Base-by-base conservation (phyloP, 495 filamentous ascomycete species). In the Aspergillus olivimuriae region DNA sequence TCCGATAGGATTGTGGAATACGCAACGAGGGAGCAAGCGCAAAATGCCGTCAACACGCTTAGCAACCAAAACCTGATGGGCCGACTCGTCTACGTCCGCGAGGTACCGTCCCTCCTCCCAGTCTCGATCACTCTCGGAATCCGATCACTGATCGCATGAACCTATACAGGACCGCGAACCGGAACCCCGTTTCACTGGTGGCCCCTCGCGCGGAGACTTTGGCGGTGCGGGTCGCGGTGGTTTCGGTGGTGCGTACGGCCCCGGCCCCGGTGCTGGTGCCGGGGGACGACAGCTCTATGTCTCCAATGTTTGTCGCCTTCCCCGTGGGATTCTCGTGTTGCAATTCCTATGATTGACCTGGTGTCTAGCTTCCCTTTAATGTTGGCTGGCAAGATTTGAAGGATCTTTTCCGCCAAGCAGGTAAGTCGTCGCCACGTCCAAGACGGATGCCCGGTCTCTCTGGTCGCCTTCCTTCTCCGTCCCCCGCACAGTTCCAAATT, bases 301-400 rank as follows among this genome's bases (percentile, higher is more conserved):
- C 57, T 86, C 87, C 58, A 97, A 97, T 77, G 92, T 97, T 82
- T 80, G 92, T 95, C 58, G 40, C 66, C 66, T 69, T 47, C 44
- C 11, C 38, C 51, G 49, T 45, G 50, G 14, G 23, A 19, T 39
- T 23, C 51, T 50, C 47, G 48, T 50, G 37, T 26, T 3, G 23
- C 24, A 10, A 31, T 17, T 39, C 46, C 38, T 28, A 20, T 30
- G 11, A 35, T 41, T 41, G 31, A 52, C 30, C 22, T 11, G 34
- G 54, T 63, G 26, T 78, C 40, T 70, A 98, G 92, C 87, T 98
- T 55, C 92, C 92, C 20, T 98, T 87, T 75, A 95, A 84, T 39
- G 87, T 94, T 56, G 92, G 94, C 63, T 98, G 92, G 92, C 92
- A 98, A 74, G 92, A 98, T 66, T 69, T 98, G 61, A 98, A 98